phyloP scores from a whole-genome alignment of 352 stramenopile species.

The Globisporangium paroecandrum region DNA sequence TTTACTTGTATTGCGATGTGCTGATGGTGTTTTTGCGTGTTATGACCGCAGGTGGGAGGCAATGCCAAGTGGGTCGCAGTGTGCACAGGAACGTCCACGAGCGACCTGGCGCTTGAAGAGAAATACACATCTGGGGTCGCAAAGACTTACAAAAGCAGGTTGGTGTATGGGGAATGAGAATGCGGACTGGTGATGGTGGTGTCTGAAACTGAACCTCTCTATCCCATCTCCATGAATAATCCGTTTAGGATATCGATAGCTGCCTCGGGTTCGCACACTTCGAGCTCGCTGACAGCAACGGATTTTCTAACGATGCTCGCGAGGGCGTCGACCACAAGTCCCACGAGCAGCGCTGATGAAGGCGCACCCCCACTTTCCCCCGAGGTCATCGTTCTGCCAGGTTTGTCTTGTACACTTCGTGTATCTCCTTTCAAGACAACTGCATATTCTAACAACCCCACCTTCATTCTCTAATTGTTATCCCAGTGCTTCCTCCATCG shows the following conservation, averaged over 20 bases:
- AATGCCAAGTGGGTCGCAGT: slow-evolving; percentile 83
- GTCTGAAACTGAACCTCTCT: neutral
- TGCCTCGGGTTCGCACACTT: slow-evolving; percentile 15
- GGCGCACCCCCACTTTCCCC: slow-evolving; percentile 1
- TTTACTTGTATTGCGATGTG: neutral
- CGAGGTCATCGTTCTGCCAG: slow-evolving; percentile 3
- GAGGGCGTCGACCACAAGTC: slow-evolving; percentile 1
- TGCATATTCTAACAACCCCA: neutral
- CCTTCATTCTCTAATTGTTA: slow-evolving; percentile 8
- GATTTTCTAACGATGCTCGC: slow-evolving; percentile 45
- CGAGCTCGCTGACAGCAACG: slow-evolving; percentile 39
- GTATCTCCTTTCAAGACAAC: neutral
- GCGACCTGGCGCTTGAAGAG: slow-evolving; percentile 39
- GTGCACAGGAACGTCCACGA: slow-evolving; percentile 44
- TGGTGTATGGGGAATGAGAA: neutral
- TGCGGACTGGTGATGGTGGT: neutral
- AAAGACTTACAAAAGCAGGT: slow-evolving; percentile 56
- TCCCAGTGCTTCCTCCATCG: neutral
- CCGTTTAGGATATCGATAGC: slow-evolving; percentile 29
- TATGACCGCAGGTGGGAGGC: slow-evolving; percentile 32
- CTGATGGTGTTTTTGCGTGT: neutral
- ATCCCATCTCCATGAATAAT: slow-evolving; percentile 1
- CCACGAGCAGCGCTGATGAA: slow-evolving; percentile 6
- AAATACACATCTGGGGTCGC: slow-evolving; percentile 72
- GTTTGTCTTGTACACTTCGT: neutral